Evolutionary conservation across 2,329 filamentous ascomycete species (phyloP).

Genomic region (Diaporthe ampelina): DNA sequence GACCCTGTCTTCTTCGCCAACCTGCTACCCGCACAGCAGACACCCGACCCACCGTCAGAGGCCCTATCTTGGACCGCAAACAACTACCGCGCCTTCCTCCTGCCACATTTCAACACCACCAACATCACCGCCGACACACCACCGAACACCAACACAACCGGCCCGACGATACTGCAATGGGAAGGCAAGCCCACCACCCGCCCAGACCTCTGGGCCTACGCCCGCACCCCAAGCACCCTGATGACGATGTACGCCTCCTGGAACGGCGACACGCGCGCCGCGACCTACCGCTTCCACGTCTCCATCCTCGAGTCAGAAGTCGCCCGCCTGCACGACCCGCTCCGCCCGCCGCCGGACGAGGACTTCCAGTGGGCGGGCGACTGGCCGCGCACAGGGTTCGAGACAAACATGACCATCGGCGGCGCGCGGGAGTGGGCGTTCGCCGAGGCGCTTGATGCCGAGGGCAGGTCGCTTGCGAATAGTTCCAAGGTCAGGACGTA

Average conservation of each 20-base stretch:
- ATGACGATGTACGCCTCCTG: constrained; percentile 34
- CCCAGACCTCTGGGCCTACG: constrained; percentile 36
- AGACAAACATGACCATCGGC: constrained; percentile 36
- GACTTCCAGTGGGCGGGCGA: constrained; percentile 27
- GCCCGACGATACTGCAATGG: not conserved
- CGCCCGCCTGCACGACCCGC: not conserved
- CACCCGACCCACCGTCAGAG: constrained; percentile 2
- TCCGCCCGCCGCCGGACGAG: not conserved
- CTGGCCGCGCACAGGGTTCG: constrained; percentile 25
- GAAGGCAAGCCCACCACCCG: constrained; percentile 19
- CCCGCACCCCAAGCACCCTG: constrained; percentile 28
- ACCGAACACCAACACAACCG: too few relatives aligned
- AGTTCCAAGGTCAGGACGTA: constrained; percentile 34
- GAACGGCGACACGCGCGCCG: constrained; percentile 37
- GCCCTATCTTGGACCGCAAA: constrained; percentile 23
- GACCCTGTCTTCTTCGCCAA: constrained; percentile 43
- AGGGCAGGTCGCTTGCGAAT: constrained; percentile 32
- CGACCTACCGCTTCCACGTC: constrained; percentile 32
- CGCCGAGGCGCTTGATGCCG: constrained; percentile 34
- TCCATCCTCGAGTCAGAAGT: not conserved
- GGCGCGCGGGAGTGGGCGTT: constrained; percentile 29
- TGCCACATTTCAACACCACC: not conserved
- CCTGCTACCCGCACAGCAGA: constrained; percentile 18
- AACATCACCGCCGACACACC: not conserved
- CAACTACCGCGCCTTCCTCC: constrained; percentile 35